A percentile compares a stretch with the other conserved stretches of the same genome.
These are phyloP conservation scores for Hypoxylon rubiginosum DNA, from an alignment of 2,329 filamentous ascomycete genomes.

Conservation along the genomic window DNA sequence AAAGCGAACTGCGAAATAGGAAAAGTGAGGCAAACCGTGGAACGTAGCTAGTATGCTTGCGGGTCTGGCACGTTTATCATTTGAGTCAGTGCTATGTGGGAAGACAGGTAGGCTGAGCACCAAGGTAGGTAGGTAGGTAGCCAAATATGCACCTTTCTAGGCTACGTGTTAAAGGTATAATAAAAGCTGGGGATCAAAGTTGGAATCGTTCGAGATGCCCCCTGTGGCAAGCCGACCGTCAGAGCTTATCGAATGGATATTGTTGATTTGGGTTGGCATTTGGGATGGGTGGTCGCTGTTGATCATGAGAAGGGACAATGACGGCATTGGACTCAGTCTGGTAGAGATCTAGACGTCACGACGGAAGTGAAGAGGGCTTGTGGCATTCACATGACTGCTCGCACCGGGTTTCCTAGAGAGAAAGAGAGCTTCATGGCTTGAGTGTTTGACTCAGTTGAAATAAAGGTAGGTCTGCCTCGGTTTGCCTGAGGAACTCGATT, in stretches of 20 bases:
- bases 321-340: constrained; percentile 4
- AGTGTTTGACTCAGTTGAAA: constrained; percentile 6
- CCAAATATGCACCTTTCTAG: too few species aligned
- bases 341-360: constrained; percentile 7
- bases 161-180: not conserved
- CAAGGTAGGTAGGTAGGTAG: too few species aligned
- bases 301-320: constrained; percentile 11
- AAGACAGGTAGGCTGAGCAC: too few species aligned
- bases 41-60: not conserved
- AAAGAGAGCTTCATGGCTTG: constrained; percentile 9
- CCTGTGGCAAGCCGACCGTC: not conserved
- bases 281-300: constrained; percentile 3
- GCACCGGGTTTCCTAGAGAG: constrained; percentile 1
- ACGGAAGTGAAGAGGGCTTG: constrained; percentile 9
- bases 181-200: not conserved
- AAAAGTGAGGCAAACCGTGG: constrained; percentile 3
- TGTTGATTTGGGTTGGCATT: not conserved
- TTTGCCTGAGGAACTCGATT: not conserved
- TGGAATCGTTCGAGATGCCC: not conserved
- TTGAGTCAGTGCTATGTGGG: not conserved
- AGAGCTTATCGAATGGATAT: not conserved
- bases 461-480: constrained; percentile 4
- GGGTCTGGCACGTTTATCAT: constrained; percentile 27
- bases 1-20: not conserved
- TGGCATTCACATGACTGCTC: constrained; percentile 23